Percentiles rank a stretch among this genome's conserved stretches.
Conservation (phyloP, 768 basidiomycete species). For the Saitozyma podzolica region DNA sequence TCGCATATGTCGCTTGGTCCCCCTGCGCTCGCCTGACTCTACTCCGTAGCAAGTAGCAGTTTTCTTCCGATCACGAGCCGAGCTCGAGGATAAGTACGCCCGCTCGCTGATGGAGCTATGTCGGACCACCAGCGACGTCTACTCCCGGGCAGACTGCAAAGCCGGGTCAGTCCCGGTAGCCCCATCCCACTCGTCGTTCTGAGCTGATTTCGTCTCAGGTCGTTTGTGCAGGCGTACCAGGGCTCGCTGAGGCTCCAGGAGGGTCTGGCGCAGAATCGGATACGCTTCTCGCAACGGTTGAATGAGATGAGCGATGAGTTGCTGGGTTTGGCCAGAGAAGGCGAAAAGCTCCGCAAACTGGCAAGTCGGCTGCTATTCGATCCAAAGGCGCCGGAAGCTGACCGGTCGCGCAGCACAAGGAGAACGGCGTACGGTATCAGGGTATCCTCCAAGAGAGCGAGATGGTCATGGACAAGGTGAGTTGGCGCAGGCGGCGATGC, state of each 20-base stretch:
- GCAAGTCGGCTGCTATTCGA: conserved; percentile 53
- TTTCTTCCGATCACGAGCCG: conserved; percentile 90
- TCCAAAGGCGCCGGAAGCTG: conserved; percentile 4
- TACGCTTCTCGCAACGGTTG: conserved; percentile 79
- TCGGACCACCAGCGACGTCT: conserved; percentile 73
- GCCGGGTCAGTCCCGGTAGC: conserved; percentile 69
- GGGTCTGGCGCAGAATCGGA: conserved; percentile 79
- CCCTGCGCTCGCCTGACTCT: too few species aligned
- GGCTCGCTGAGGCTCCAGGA: conserved; percentile 85
- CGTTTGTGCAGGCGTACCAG: conserved; percentile 79
- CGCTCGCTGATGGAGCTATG: conserved; percentile 80
- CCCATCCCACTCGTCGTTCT: conserved; percentile 28
- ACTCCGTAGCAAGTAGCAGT: conserved; percentile 74
- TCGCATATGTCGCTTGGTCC: background rate
- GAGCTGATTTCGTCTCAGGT: conserved; percentile 46
- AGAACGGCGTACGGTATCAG: conserved; percentile 84
- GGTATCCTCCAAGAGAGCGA: conserved; percentile 85
- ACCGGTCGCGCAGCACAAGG: conserved; percentile 71
- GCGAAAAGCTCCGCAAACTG: conserved; percentile 89
- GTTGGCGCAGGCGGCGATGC: background rate
- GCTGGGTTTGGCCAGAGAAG: conserved; percentile 76
- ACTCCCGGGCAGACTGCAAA: conserved; percentile 85
- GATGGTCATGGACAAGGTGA: conserved; percentile 72
- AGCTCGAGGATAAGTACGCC: conserved; percentile 93
- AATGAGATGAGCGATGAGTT: conserved; percentile 99